Evolutionary conservation across 805 yeast genomes (phyloP).

Genomic region (Ascoidea tarda): DNA sequence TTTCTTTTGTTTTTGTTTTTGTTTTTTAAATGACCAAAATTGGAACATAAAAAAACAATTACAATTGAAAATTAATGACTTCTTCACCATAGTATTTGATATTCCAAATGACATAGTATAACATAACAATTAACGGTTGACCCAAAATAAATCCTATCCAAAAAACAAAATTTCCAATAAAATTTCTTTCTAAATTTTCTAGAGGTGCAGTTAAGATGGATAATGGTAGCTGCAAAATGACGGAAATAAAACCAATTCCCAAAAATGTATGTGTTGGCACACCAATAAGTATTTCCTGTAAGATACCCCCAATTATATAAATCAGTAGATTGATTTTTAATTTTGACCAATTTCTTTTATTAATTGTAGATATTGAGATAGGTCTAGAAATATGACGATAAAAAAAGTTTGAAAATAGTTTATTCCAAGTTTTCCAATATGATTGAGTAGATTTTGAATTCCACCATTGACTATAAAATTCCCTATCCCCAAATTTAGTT

Average conservation of each 20-base stretch:
- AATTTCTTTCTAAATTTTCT: constrained; percentile 18
- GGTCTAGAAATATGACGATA: constrained; percentile 28
- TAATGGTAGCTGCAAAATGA: constrained; percentile 29
- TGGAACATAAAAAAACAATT: too few species aligned
- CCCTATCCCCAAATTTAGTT: constrained; percentile 28
- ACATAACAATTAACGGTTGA: constrained; percentile 28
- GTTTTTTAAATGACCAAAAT: background rate
- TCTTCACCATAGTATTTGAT: constrained; percentile 10
- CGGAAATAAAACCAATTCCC: constrained; percentile 29
- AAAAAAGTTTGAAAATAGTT: constrained; percentile 27
- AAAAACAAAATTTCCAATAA: constrained; percentile 29
- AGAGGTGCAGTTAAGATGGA: constrained; percentile 25
- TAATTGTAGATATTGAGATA: constrained; percentile 12
- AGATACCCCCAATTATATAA: constrained; percentile 26
- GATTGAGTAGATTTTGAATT: constrained; percentile 31
- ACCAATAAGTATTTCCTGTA: constrained; percentile 32
- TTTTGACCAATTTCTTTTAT: constrained; percentile 17
- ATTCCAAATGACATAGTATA: constrained; percentile 31
- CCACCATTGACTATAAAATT: constrained; percentile 36
- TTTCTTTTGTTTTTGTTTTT: constrained; percentile 12
- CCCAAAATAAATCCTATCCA: constrained; percentile 32
- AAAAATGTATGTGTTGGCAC: constrained; percentile 30
- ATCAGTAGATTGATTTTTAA: constrained; percentile 20
- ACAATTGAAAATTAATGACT: background rate
- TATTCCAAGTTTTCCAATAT: constrained; percentile 33